Base-by-base conservation (phyloP, 768 basidiomycete genomes). In the Rossbeevera mucosa region DNA sequence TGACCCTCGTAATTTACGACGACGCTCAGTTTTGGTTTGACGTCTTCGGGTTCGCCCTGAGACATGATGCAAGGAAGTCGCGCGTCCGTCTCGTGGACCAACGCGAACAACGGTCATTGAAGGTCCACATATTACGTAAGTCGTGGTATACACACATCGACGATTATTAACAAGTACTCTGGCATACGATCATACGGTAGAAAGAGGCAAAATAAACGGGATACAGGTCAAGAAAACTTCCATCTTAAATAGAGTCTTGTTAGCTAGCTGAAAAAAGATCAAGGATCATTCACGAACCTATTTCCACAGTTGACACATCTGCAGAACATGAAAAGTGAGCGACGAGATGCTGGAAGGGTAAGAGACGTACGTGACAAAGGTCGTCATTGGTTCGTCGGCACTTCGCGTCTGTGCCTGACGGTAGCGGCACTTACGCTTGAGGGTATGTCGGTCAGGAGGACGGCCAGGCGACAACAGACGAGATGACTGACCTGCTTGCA, bases 331-430 rank as follows among this genome's bases (percentile, higher is more conserved):
- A 30, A 30, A 30, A 6, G 29, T 30, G 41, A 52, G 55, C 9
- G 54, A 48, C 36, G 25, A 42, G 20, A n/a, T 36, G 13, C 11
- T n/a, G n/a, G 16, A 33, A 25, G 24, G 9, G 25, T 20, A 25
- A 31, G 22, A 13, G 26, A 75, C 78, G 56, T 71, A 91, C 83
- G 90, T 93, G 59, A 94, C 91, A 66, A 94, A 95, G 18, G 93
- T 94, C 3, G 95, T 97, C 94, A 98, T 97, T 21, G 95, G 94
- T 72, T 97, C 96, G 73, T 98, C 96, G 7, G 96, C 95, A 64
- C 91, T 93, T 50, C 96, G 81, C 7, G 96, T 99, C 68, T 99
- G 96, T 61, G 92, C 91, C 74, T 98, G 94, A 59, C 91, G 87
- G 63, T 96, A 97, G 42, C 87, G 81, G 62, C 91, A 91, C 73